Conservation (phyloP, 805 yeast species). For the Scheffersomyces amazonensis region DNA sequence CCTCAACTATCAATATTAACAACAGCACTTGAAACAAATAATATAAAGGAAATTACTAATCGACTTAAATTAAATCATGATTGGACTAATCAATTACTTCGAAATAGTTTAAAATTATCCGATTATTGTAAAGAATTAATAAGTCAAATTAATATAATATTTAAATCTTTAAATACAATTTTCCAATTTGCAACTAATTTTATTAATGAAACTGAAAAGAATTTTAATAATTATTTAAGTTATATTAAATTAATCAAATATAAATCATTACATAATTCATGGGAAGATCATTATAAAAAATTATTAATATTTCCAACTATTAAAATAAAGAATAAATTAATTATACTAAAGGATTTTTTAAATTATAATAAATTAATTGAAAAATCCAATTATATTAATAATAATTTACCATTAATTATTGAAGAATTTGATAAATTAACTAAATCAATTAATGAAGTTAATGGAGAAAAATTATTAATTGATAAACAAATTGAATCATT, state of each 20-base stretch:
- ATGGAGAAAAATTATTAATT: constrained; percentile 32
- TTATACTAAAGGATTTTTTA: constrained; percentile 31
- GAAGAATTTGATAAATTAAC: constrained; percentile 30
- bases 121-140: constrained; percentile 24
- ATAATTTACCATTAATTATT: constrained; percentile 28
- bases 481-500: constrained; percentile 40
- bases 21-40: background rate
- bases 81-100: constrained; percentile 48
- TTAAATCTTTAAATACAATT: constrained; percentile 46
- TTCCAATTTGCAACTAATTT: constrained; percentile 49
- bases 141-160: constrained; percentile 36
- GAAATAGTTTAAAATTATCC: constrained; percentile 34
- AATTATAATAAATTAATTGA: constrained; percentile 21
- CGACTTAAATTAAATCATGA: constrained; percentile 45
- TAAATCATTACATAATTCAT: constrained; percentile 38
- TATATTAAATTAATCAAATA: constrained; percentile 34
- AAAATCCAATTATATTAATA: constrained; percentile 26
- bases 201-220: constrained; percentile 47
- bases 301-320: constrained; percentile 37
- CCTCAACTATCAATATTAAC: constrained; percentile 5
- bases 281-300: constrained; percentile 31
- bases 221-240: constrained; percentile 36
- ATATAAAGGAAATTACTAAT: constrained; percentile 22
- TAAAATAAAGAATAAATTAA: constrained; percentile 23
- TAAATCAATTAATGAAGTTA: constrained; percentile 32